Conservation (phyloP, 2,329 filamentous ascomycete species). For the Penicillium crustosum region DNA sequence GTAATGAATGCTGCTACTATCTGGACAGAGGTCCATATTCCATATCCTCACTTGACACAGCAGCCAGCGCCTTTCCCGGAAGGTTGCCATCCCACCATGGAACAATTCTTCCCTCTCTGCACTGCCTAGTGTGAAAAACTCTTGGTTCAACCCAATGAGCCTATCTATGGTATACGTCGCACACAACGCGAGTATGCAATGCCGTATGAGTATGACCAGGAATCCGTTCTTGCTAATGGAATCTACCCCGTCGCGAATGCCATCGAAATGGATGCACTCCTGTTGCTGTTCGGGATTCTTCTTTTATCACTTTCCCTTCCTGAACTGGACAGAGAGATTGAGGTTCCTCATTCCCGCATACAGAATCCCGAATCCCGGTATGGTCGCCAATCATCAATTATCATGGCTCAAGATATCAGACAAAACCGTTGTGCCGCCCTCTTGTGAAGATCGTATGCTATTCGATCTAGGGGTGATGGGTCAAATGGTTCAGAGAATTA, state of each 20-base stretch:
- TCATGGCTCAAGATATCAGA: neutral
- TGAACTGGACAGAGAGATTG: neutral
- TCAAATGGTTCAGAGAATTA: neutral
- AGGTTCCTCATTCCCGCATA: neutral
- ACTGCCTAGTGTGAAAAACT: neutral
- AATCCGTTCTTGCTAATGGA: constrained; percentile 2
- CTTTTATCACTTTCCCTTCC: neutral
- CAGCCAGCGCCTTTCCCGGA: neutral
- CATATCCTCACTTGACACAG: constrained; percentile 4
- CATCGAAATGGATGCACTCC: neutral
- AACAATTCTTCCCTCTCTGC: neutral
- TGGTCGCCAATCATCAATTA: neutral
- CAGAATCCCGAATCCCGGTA: neutral
- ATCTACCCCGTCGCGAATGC: neutral
- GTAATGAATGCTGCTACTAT: constrained; percentile 55
- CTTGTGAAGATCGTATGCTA: neutral
- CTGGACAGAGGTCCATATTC: constrained; percentile 8
- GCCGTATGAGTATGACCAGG: neutral
- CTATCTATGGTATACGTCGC: neutral
- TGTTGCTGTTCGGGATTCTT: neutral
- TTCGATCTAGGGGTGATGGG: neutral
- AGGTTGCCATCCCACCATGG: neutral
- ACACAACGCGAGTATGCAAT: neutral
- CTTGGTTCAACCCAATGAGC: constrained; percentile 3
- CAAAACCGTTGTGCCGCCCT: neutral